phyloP scores from a whole-genome alignment of 164 flowering plant genomes.

The Amborella trichopoda region DNA sequence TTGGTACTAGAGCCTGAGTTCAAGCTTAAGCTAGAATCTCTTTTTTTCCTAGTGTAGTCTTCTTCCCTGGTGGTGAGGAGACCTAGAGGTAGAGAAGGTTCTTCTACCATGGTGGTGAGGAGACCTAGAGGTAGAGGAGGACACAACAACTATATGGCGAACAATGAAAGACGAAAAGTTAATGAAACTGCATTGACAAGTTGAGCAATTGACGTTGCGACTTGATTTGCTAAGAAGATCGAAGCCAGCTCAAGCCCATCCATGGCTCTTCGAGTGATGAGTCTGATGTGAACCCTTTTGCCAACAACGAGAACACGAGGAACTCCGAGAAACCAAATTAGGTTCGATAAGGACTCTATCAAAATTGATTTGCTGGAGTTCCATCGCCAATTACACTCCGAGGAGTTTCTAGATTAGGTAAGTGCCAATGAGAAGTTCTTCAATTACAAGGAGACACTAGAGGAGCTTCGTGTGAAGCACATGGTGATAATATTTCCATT shows the following conservation, averaged over 20 bases:
- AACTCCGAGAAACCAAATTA: neutral
- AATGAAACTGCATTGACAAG: neutral
- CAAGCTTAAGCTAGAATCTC: no score
- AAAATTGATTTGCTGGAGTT: neutral
- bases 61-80: no score
- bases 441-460: neutral
- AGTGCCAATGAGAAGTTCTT: conserved; percentile 1
- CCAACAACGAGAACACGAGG: neutral
- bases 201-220: neutral
- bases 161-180: no score
- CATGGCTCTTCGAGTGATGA: neutral
- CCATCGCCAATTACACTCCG: neutral
- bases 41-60: no score
- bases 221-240: neutral
- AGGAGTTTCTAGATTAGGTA: neutral
- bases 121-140: no score
- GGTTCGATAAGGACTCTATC: neutral
- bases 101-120: no score
- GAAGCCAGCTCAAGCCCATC: neutral
- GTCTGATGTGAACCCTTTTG: neutral
- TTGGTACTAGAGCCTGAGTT: no score
- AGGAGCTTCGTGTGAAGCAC: neutral
- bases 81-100: no score
- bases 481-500: no score
- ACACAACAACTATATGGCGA: no score